Base-by-base conservation (phyloP, 345 rosid species). In the Euphorbia lathyris region DNA sequence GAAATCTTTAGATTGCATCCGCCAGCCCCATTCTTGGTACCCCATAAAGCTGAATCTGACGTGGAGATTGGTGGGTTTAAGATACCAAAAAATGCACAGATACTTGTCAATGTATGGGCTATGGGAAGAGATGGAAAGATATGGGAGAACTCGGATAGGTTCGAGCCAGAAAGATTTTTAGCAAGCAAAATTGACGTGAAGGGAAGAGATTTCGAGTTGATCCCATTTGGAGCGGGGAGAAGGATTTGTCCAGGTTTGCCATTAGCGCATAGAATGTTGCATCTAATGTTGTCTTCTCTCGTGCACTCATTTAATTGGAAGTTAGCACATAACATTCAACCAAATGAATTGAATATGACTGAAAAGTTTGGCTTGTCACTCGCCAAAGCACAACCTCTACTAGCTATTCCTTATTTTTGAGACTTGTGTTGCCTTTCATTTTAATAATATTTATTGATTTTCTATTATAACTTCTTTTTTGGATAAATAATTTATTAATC, bases 271-370 rank as follows among this genome's bases (percentile, higher is more conserved):
- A 78, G 75, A 29, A 78, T 69, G 71, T 27, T 87, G 55, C 74
- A 74, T 50, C 45, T 81, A 5, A 78, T 82, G 80, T 72, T 89
- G 79, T 86, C 79, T 53, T 69, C 81, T 42, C 79, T 84, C 36
- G 11, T 82, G 7, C 74, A 60, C 53, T 34, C 48, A 23, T 79
- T 71, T 59, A 68, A 72, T 7, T 82, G 83, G 85, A 74, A 72
- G 70, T 69, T 76, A 25, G 72, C 52, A 47, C 72, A 72, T 26
- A 79, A 66, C 3, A 12, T 73, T 11, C 26, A 34, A 9, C 76
- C 78, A 1, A 63, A 73, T 4, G 22, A 58, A 1, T 38, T 80
- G 57, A 40, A 66, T 50, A 73, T 76, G 76, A 63, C 52, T 4
- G 79, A 82, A 2, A 59, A 1, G 4, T 79, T 40, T 53, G 82